These are phyloP conservation scores for Trichoderma sp. DNA, from an alignment of 2,329 filamentous ascomycete genomes.

Conservation along the genomic window DNA sequence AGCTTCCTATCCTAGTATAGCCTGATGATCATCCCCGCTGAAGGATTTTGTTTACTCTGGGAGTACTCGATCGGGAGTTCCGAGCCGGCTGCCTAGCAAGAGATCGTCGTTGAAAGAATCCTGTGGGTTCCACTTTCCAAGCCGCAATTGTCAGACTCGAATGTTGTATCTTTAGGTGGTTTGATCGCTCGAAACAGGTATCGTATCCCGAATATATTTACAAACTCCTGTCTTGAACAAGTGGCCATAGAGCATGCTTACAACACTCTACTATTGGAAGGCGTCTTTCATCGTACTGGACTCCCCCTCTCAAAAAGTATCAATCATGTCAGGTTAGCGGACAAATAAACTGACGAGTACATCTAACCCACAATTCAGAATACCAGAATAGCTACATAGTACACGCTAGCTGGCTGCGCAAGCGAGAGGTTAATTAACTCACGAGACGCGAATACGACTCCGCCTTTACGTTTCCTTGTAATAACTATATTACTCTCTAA, in stretches of 20 bases:
- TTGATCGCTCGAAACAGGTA: neutral
- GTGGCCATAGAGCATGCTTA: neutral
- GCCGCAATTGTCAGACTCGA: neutral
- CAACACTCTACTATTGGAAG: neutral
- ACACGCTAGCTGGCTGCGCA: too few relatives aligned
- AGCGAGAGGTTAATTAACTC: too few relatives aligned
- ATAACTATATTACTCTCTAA: too few relatives aligned
- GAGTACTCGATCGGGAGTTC: neutral
- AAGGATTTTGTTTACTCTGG: neutral
- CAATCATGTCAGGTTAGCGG: too few relatives aligned
- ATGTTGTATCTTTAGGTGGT: neutral
- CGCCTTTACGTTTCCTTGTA: too few relatives aligned
- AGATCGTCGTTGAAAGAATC: neutral
- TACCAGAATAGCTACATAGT: too few relatives aligned
- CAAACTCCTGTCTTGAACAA: neutral
- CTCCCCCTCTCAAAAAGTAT: too few relatives aligned
- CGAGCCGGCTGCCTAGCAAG: neutral
- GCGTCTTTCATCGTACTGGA: neutral
- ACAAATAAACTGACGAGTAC: too few relatives aligned
- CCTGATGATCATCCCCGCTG: neutral
- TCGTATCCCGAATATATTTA: neutral
- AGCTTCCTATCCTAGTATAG: conserved; percentile 1
- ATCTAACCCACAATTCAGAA: too few relatives aligned
- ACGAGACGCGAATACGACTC: too few relatives aligned
- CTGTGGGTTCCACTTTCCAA: neutral